Evolutionary conservation across 2,329 filamentous ascomycete genomes (phyloP).

Genomic region (Chalara sp.): DNA sequence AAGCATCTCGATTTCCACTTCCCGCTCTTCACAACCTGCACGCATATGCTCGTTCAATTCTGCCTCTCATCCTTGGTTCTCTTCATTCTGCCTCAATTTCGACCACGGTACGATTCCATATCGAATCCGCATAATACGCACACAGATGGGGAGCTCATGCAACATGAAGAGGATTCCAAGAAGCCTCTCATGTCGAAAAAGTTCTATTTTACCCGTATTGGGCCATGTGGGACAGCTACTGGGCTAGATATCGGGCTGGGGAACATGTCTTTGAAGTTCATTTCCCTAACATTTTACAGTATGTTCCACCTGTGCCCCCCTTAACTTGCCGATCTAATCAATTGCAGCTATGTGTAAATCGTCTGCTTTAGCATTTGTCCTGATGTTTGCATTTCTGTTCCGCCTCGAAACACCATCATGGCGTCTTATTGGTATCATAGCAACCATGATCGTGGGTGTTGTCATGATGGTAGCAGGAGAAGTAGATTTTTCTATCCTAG

Average conservation of each 20-base stretch:
- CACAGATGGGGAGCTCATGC: slow-evolving; percentile 21
- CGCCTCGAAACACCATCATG: slow-evolving; percentile 81
- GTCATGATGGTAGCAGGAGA: slow-evolving; percentile 98
- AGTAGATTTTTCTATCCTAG: slow-evolving; percentile 77
- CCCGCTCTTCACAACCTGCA: slow-evolving; percentile 87
- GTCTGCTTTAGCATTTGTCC: slow-evolving; percentile 87
- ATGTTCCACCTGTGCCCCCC: slow-evolving; percentile 28
- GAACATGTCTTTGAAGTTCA: slow-evolving; percentile 93
- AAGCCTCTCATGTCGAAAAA: slow-evolving; percentile 70
- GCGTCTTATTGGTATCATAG: slow-evolving; percentile 80
- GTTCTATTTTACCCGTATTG: slow-evolving; percentile 89
- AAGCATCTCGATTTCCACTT: slow-evolving; percentile 84
- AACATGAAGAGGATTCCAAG: slow-evolving; percentile 24
- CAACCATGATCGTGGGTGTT: slow-evolving; percentile 85
- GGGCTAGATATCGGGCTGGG: slow-evolving; percentile 93
- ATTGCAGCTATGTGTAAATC: slow-evolving; percentile 90
- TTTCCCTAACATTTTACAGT: slow-evolving; percentile 94
- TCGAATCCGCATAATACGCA: slow-evolving; percentile 26
- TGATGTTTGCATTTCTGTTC: slow-evolving; percentile 92
- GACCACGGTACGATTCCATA: slow-evolving; percentile 49
- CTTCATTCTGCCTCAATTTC: slow-evolving; percentile 73
- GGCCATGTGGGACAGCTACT: slow-evolving; percentile 86
- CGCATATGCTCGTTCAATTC: slow-evolving; percentile 97
- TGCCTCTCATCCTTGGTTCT: slow-evolving; percentile 69
- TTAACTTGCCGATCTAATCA: slow-evolving; percentile 8